Base-by-base conservation (phyloP, 495 filamentous ascomycete genomes). In the Neurospora sp. region DNA sequence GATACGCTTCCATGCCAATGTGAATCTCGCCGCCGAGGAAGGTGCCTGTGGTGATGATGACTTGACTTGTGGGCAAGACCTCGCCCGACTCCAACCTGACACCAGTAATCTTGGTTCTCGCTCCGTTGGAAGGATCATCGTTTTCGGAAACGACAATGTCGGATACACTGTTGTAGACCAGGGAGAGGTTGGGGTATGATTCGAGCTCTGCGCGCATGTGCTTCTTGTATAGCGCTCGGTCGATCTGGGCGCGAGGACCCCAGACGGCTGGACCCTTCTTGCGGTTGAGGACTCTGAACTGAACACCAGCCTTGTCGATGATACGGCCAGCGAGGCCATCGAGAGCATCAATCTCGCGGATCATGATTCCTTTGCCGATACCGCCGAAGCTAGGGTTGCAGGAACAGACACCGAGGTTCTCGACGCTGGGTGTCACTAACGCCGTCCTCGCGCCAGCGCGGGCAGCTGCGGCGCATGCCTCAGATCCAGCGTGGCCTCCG, bases 371-470 rank as follows among this genome's bases (percentile, higher is more conserved):
- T 82, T 99, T 99, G n/a, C 96, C 96, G 76, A 99, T 99, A 40
- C 96, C 96, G 69, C 96, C 96, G 80, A 99, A 97, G 73, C 92
- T 96, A 38, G 96, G 96, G 82, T 99, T 99, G 85, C 96, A 99
- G 70, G 95, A 98, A 83, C 96, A 98, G 27, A 95, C 92, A 42
- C 96, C 96, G 38, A 99, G 91, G 77, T 97, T 97, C 70, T 93
- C 90, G 72, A 94, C 79, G 72, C 90, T 92, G 69, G 93, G 94
- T 5, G 96, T 99, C 44, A 99, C 86, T 72, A 99, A 88, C 5
- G 92, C 94, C 6, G 96, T 99, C 73, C 90, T 89, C 70, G 96
- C 96, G 42, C 96, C 96, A 20, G 92, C 89, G 39, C 96, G 91
- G 42, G 96, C 96, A 7, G 96, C 92, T 2, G 94, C 96, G n/a